These are phyloP conservation scores for Prunus persica DNA, from an alignment of 306 rosid genomes.

Conservation along the genomic window Prunus_persica_NCBIv2 NC_034014.1:8982001-8982500, in stretches of 20 bases:
- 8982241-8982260: not conserved
- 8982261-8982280: not conserved
- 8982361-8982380: too few species aligned
- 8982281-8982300: not conserved
- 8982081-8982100: not conserved
- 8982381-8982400: not conserved
- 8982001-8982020: not conserved
- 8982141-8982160: not conserved
- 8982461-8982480: not conserved
- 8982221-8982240: not conserved
- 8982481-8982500: not conserved
- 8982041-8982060: not conserved
- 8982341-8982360: not conserved
- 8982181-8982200: too few species aligned
- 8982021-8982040: not conserved
- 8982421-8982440: not conserved
- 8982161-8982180: not conserved
- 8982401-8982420: conserved; percentile 1
- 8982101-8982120: not conserved
- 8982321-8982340: not conserved
- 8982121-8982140: not conserved
- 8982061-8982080: not conserved
- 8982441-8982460: not conserved
- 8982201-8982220: not conserved
- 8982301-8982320: not conserved